Percentiles rank a stretch among this genome's conserved stretches.
These are phyloP conservation scores for Stenogyne calaminthoides DNA, from an alignment of 305 asterid species.

Conservation along the genomic window DNA sequence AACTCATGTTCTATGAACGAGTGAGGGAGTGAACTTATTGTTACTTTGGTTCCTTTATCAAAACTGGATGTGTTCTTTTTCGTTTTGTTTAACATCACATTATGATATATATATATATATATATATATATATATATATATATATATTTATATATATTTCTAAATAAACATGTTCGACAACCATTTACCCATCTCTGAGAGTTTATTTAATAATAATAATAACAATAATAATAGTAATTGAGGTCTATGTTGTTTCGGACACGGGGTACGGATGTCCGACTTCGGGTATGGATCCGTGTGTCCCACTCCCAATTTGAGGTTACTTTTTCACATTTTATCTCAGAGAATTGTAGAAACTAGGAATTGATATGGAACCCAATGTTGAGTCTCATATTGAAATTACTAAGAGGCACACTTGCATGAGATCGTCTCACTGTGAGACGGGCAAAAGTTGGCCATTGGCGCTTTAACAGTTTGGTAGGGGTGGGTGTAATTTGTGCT, in stretches of 20 bases:
- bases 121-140: neutral
- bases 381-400: too few relatives aligned
- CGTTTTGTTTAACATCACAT: neutral
- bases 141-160: too few relatives aligned
- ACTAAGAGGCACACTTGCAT: too few relatives aligned
- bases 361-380: neutral
- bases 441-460: too few relatives aligned
- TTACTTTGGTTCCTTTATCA: neutral
- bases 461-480: too few relatives aligned
- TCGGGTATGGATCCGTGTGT: too few relatives aligned
- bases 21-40: neutral
- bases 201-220: neutral
- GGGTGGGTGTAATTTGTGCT: too few relatives aligned
- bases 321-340: neutral
- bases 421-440: too few relatives aligned
- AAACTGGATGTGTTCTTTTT: slow-evolving; percentile 9
- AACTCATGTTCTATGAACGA: neutral
- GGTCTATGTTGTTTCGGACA: too few relatives aligned
- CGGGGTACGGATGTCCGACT: too few relatives aligned
- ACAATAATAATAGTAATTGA: too few relatives aligned
- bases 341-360: neutral
- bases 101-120: neutral
- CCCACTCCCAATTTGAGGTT: too few relatives aligned
- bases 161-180: neutral
- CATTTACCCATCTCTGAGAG: neutral